Conservation (phyloP, 2,329 filamentous ascomycete genomes). For the Fusarium mangiferae region DNA sequence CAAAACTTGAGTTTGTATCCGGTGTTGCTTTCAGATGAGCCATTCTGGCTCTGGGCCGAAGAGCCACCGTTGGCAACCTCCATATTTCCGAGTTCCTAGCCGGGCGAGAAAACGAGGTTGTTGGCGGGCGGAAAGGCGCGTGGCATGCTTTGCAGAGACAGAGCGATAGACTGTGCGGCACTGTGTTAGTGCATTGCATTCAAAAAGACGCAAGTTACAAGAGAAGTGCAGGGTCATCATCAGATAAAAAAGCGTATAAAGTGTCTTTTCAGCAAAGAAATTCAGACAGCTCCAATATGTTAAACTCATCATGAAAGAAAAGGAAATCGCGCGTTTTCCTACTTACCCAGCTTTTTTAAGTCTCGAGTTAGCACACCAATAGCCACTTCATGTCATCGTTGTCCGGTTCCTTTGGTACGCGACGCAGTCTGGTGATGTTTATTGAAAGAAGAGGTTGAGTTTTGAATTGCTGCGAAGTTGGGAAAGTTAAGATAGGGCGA, state of each 20-base stretch:
- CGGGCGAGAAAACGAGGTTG: slow-evolving; percentile 27
- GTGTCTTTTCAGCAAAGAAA: slow-evolving; percentile 69
- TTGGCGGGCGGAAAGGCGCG: slow-evolving; percentile 12
- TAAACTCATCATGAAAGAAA: slow-evolving; percentile 56
- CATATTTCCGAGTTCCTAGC: slow-evolving; percentile 46
- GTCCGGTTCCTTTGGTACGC: slow-evolving; percentile 1
- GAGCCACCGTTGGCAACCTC: slow-evolving; percentile 56
- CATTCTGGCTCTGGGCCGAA: slow-evolving; percentile 52
- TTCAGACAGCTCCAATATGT: slow-evolving; percentile 84
- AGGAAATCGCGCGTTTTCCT: neutral
- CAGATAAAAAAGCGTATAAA: slow-evolving; percentile 67
- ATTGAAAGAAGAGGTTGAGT: slow-evolving; percentile 16
- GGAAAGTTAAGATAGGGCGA: slow-evolving; percentile 27
- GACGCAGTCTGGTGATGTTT: slow-evolving; percentile 6
- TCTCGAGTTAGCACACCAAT: neutral
- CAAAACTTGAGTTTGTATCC: slow-evolving; percentile 94
- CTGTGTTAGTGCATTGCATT: slow-evolving; percentile 15
- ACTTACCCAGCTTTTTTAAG: slow-evolving; percentile 38
- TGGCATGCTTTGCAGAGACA: slow-evolving; percentile 39
- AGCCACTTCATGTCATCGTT: slow-evolving; percentile 19
- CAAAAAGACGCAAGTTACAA: neutral
- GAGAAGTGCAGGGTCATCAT: slow-evolving; percentile 29
- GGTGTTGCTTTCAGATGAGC: slow-evolving; percentile 59
- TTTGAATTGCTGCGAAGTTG: slow-evolving; percentile 19
- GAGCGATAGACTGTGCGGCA: slow-evolving; percentile 15